Evolutionary conservation across 805 yeast species (phyloP).

Genomic region (Candida orba): DNA sequence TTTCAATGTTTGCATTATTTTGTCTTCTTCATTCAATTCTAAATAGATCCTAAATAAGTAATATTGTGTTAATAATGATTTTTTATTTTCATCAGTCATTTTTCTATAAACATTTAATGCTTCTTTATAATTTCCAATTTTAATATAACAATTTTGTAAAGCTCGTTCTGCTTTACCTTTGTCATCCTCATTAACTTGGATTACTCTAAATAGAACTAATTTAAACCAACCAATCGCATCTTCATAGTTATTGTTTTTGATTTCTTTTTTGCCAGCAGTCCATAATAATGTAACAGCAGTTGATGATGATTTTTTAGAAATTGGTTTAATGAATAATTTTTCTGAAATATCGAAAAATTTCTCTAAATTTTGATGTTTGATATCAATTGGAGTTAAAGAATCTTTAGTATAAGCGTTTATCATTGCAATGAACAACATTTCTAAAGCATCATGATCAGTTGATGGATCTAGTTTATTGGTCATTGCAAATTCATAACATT

Average conservation of each 20-base stretch:
- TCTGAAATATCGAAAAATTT: slow-evolving; percentile 24
- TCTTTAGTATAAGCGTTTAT: slow-evolving; percentile 24
- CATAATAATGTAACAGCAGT: slow-evolving; percentile 31
- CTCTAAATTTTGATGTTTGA: slow-evolving; percentile 18
- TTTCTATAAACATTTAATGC: slow-evolving; percentile 18
- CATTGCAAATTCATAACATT: slow-evolving; percentile 29
- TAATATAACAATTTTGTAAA: slow-evolving; percentile 24
- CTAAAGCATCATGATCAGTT: slow-evolving; percentile 18
- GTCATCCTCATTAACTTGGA: slow-evolving; percentile 24
- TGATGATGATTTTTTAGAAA: slow-evolving; percentile 26
- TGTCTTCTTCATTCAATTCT: slow-evolving; percentile 10
- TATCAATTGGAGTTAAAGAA: slow-evolving; percentile 18
- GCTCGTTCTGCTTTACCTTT: slow-evolving; percentile 32
- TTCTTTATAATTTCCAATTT: slow-evolving; percentile 15
- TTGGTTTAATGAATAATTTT: slow-evolving; percentile 17
- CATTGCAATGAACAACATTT: slow-evolving; percentile 22
- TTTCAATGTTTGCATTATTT: slow-evolving; percentile 23
- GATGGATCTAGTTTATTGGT: slow-evolving; percentile 25
- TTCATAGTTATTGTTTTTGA: slow-evolving; percentile 17
- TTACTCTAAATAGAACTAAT: slow-evolving; percentile 20
- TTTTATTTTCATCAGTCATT: slow-evolving; percentile 21
- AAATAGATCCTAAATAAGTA: slow-evolving; percentile 24
- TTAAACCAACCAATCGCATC: slow-evolving; percentile 24
- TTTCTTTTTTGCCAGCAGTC: slow-evolving; percentile 30
- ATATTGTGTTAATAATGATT: slow-evolving; percentile 26